Base-by-base conservation (phyloP, 805 yeast genomes). In the Debaryomyces castellii region DNA sequence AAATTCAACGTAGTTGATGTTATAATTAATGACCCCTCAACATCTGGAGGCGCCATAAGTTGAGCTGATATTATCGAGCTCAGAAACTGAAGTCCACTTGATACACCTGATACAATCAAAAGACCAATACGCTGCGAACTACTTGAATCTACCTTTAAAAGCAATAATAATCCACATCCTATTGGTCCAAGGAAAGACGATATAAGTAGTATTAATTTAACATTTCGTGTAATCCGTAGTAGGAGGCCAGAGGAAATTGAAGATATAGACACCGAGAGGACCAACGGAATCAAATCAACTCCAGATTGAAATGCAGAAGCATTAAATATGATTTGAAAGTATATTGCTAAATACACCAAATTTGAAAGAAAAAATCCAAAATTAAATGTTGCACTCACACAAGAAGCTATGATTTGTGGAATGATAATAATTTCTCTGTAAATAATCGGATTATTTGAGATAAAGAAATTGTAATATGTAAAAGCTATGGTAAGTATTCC, bases 371-470 rank as follows among this genome's bases (percentile, higher is more conserved):
- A 78, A 45, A 65, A 67, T 6, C 64, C 65, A 48, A 64, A 69
- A 40, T 58, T 63, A 48, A 66, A 64, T 18, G 69, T 54, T 1
- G 71, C 66, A 42, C 66, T 59, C 21, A 74, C 33, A 28, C 69
- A 62, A 7, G 78, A 71, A 4, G 74, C 59, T 14, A 65, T 35
- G 2, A 78, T 69, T 17, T 64, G 66, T 6, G 62, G 61, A 35
- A 62, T 57, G 4, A 51, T 57, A 32, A 80, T 54, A 9, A 81
- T 63, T 14, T 72, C 69, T 30, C 58, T 58, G 10, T 77, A 71
- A 24, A 81, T 66, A 40, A 80, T 64, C 3, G 84, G 83, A n/a
- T 66, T 57, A 20, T 59, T 60, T 0, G 82, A 71, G 34, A 57
- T 55, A n/a, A 41, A 50, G 52, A 74, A 74, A 51, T 75, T 76